phyloP scores from a whole-genome alignment of 208 protist genomes.

The Blastocrithidia nonstop region DNA sequence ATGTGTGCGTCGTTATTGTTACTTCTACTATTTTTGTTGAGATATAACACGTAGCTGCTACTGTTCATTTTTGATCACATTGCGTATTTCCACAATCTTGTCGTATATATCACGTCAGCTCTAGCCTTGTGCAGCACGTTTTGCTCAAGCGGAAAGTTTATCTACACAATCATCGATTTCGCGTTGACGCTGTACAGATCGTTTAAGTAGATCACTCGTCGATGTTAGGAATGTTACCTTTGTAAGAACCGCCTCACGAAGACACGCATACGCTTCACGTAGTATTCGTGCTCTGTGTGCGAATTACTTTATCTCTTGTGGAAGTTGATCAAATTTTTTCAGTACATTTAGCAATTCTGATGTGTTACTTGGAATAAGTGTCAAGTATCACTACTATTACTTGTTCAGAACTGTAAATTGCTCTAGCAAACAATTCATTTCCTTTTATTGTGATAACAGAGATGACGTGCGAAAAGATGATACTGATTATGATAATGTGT shows the following conservation, averaged over 20 bases:
- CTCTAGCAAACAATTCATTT: conserved; percentile 5
- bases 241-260: conserved; percentile 48
- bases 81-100: conserved; percentile 56
- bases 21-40: neutral
- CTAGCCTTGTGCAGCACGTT: conserved; percentile 34
- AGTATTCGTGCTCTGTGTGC: conserved; percentile 27
- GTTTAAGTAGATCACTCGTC: conserved; percentile 21
- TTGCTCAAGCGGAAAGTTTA: conserved; percentile 63
- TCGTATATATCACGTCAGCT: conserved; percentile 64
- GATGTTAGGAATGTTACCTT: conserved; percentile 61
- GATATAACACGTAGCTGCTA: too few species aligned
- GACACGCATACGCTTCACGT: conserved; percentile 48
- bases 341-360: too few species aligned
- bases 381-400: too few species aligned
- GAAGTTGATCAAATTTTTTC: conserved; percentile 17
- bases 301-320: conserved; percentile 26
- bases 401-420: too few species aligned
- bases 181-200: conserved; percentile 50
- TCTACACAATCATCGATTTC: conserved; percentile 58
- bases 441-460: conserved; percentile 2
- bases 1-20: conserved; percentile 1
- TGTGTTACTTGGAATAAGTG: too few species aligned
- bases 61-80: conserved; percentile 38
- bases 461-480: too few species aligned
- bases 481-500: too few species aligned